These are phyloP conservation scores for Scedosporium minutisporum DNA, from an alignment of 2,329 filamentous ascomycete genomes.

Conservation along the genomic window DNA sequence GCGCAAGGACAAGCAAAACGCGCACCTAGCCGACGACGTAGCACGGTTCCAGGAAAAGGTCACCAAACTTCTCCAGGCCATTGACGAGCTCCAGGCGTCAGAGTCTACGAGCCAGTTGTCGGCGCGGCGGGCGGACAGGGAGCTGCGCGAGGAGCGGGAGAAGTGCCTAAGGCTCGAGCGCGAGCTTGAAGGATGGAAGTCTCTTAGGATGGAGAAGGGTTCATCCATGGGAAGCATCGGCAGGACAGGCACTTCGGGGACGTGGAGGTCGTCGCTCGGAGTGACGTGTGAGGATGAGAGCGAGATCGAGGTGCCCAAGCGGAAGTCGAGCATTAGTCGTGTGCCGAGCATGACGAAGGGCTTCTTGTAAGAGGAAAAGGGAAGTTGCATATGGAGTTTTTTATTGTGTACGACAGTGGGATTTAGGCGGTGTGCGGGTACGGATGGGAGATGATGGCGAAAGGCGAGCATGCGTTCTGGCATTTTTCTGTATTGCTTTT, in stretches of 20 bases:
- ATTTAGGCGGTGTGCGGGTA: neutral
- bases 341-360: conserved; percentile 65
- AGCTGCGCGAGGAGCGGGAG: conserved; percentile 81
- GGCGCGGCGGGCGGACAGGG: conserved; percentile 77
- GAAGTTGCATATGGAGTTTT: neutral
- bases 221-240: conserved; percentile 21
- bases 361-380: conserved; percentile 45
- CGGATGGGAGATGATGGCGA: neutral
- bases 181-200: conserved; percentile 79
- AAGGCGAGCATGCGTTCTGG: neutral
- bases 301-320: conserved; percentile 45
- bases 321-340: conserved; percentile 56
- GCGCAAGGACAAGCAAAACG: conserved; percentile 80
- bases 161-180: conserved; percentile 73
- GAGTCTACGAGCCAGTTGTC: conserved; percentile 75
- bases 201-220: conserved; percentile 56
- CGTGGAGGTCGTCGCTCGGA: conserved; percentile 36
- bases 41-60: conserved; percentile 80
- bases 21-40: conserved; percentile 74
- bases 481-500: neutral
- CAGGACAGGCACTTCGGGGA: conserved; percentile 18
- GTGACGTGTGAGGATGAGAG: conserved; percentile 30
- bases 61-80: conserved; percentile 77
- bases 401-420: neutral
- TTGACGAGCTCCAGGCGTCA: conserved; percentile 85